A percentile compares a stretch with the other conserved stretches of the same genome.
These are phyloP conservation scores for Sugiyamaella japonica DNA, from an alignment of 1,139 yeast genomes.

Conservation along the genomic window DNA sequence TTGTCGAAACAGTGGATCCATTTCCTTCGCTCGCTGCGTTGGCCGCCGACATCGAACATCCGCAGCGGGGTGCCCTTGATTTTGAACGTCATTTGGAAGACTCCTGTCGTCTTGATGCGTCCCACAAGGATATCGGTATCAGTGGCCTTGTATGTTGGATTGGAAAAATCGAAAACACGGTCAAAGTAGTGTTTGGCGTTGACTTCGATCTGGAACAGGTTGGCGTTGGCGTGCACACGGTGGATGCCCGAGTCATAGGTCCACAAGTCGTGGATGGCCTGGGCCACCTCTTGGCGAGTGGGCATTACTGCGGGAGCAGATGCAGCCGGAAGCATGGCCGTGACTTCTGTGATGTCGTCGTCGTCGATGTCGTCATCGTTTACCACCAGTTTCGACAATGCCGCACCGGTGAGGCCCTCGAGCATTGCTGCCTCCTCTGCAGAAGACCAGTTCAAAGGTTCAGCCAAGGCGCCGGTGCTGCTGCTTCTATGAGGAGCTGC, in stretches of 20 bases:
- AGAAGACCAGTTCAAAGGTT: not conserved
- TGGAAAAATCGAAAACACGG: conserved; percentile 61
- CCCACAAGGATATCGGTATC: conserved; percentile 87
- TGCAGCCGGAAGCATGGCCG: conserved; percentile 1
- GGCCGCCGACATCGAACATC: conserved; percentile 97
- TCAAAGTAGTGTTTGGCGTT: conserved; percentile 78
- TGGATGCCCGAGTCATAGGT: conserved; percentile 62
- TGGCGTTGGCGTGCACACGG: conserved; percentile 60
- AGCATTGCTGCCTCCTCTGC: too few species aligned
- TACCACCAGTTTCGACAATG: too few species aligned
- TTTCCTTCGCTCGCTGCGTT: conserved; percentile 86
- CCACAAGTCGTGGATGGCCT: conserved; percentile 71
- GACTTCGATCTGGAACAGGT: conserved; percentile 82
- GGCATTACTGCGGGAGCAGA: not conserved
- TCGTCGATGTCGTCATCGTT: not conserved
- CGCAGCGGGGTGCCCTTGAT: conserved; percentile 64
- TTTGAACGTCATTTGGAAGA: conserved; percentile 79
- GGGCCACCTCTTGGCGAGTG: conserved; percentile 54
- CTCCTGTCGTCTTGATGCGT: conserved; percentile 93
- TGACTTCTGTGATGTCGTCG: not conserved
- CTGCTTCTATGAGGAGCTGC: too few species aligned
- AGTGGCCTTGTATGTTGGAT: conserved; percentile 64
- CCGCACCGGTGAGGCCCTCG: too few species aligned
- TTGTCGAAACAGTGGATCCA: conserved; percentile 97
- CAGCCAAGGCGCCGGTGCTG: too few species aligned